Evolutionary conservation across 345 rosid genomes (phyloP).

Genomic region (Mallotus nudiflorus): DNA sequence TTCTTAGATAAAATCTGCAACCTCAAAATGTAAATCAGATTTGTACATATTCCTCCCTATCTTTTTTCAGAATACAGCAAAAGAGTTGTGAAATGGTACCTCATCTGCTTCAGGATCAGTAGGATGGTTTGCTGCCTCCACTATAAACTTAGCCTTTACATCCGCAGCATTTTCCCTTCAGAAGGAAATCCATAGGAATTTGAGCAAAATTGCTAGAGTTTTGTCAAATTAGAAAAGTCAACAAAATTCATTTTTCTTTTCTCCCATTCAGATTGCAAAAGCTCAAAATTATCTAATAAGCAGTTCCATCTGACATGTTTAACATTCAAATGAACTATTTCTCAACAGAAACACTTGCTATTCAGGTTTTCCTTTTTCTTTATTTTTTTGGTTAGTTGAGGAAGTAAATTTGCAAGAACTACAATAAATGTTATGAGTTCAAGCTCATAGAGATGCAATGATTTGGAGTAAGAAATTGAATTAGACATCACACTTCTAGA

Average conservation of each 20-base stretch:
- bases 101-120: slow-evolving; percentile 98
- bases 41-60: background rate
- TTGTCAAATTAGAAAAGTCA: background rate
- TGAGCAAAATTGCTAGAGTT: background rate
- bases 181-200: background rate
- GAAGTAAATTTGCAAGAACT: background rate
- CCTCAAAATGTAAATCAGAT: slow-evolving; percentile 15
- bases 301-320: background rate
- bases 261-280: background rate
- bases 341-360: background rate
- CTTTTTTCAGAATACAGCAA: background rate
- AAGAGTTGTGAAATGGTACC: slow-evolving; percentile 37
- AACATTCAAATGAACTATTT: background rate
- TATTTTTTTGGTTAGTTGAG: background rate
- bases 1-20: slow-evolving; percentile 86
- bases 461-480: too few species aligned
- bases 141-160: slow-evolving; percentile 90
- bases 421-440: background rate
- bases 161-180: slow-evolving; percentile 85
- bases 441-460: background rate
- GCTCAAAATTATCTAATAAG: background rate
- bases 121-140: slow-evolving; percentile 99
- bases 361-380: background rate
- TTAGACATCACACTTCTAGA: background rate
- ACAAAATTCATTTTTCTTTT: background rate